A percentile compares a stretch with the other conserved stretches of the same genome.
Evolutionary conservation across 192 early-diverging fungal genomes (phyloP).

Genomic region (Umbelopsis ramanniana): DNA sequence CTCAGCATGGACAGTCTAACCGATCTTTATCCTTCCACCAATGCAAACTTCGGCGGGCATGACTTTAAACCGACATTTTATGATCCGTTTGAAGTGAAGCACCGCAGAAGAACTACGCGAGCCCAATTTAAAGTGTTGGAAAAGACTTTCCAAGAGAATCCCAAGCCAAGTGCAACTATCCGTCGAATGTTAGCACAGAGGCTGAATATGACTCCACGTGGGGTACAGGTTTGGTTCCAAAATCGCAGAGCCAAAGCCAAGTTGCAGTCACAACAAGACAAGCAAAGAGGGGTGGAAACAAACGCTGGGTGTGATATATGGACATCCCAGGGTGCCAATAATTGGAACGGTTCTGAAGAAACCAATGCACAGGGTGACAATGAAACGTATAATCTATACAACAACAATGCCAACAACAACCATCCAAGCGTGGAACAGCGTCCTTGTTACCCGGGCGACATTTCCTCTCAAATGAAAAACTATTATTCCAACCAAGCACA

Average conservation of each 20-base stretch:
- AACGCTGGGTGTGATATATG: background rate
- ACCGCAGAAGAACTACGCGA: slow-evolving; percentile 72
- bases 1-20: background rate
- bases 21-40: background rate
- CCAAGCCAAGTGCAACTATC: slow-evolving; percentile 69
- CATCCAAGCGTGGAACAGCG: no score
- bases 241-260: slow-evolving; percentile 82
- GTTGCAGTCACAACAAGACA: slow-evolving; percentile 27
- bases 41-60: background rate
- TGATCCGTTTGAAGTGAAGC: slow-evolving; percentile 79
- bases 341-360: background rate
- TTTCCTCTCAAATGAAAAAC: background rate
- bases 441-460: background rate
- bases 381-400: background rate
- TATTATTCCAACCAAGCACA: background rate
- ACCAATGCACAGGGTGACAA: background rate
- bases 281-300: background rate
- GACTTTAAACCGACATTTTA: slow-evolving; percentile 74
- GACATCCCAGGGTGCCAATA: background rate
- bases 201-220: slow-evolving; percentile 72
- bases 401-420: background rate
- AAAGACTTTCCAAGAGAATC: slow-evolving; percentile 66
- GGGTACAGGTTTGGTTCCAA: slow-evolving; percentile 87
- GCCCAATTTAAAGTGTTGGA: slow-evolving; percentile 74
- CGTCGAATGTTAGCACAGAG: slow-evolving; percentile 63